Evolutionary conservation across 2,329 filamentous ascomycete genomes (phyloP).

Genomic region (Microsporum audouinii): DNA sequence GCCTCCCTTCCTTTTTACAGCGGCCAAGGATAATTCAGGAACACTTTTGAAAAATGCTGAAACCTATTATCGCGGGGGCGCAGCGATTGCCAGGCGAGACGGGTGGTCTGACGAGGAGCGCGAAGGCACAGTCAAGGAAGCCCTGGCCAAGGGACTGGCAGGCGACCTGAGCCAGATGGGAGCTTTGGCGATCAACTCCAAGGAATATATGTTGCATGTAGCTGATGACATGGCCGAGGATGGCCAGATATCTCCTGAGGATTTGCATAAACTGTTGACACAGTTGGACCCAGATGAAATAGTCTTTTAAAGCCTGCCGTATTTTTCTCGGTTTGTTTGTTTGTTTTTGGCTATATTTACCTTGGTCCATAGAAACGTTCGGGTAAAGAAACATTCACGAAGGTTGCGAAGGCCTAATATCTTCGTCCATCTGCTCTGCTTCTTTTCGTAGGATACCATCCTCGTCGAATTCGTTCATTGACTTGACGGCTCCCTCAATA

Average conservation of each 20-base stretch:
- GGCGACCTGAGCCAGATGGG: constrained; percentile 32
- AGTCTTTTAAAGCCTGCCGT: constrained; percentile 10
- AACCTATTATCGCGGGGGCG: constrained; percentile 47
- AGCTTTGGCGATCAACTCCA: constrained; percentile 23
- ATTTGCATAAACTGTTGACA: constrained; percentile 9
- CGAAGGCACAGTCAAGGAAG: constrained; percentile 39
- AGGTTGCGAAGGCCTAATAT: constrained; percentile 24
- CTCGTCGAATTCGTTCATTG: constrained; percentile 30
- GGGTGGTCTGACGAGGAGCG: constrained; percentile 34
- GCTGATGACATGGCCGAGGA: constrained; percentile 45
- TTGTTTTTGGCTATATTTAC: background rate
- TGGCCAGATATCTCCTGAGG: constrained; percentile 33
- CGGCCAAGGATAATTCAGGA: constrained; percentile 35
- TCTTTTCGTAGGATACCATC: constrained; percentile 32
- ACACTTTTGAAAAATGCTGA: constrained; percentile 46
- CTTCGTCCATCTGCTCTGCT: constrained; percentile 34
- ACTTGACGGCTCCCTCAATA: constrained; percentile 41
- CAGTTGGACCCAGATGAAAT: constrained; percentile 14
- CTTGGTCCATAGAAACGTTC: background rate
- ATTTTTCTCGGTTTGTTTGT: background rate
- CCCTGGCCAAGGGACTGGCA: constrained; percentile 37
- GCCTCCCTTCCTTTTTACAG: constrained; percentile 32
- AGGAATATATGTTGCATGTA: constrained; percentile 33
- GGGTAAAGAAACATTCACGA: constrained; percentile 15
- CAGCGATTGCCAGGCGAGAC: constrained; percentile 29